A percentile compares a stretch with the other conserved stretches of the same genome.
Conservation (phyloP, 2,329 filamentous ascomycete species). For the Penicillium sp. region DNA sequence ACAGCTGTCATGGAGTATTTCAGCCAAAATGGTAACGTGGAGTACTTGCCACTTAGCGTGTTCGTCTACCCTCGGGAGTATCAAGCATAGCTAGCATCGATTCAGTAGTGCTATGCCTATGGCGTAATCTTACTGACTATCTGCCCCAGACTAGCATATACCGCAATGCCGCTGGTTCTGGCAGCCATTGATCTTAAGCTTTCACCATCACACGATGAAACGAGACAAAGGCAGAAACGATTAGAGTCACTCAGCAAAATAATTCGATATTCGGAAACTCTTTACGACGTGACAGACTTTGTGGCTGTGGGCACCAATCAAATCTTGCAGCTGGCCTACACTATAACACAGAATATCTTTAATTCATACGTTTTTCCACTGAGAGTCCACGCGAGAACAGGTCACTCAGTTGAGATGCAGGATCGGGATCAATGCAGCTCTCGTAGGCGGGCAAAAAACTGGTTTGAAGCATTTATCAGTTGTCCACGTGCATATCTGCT, state of each 20-base stretch:
- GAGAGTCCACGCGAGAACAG: background rate
- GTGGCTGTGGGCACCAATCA: constrained; percentile 30
- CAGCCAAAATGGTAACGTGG: constrained; percentile 49
- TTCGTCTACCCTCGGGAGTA: constrained; percentile 30
- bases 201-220: constrained; percentile 22
- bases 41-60: constrained; percentile 56
- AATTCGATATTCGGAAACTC: constrained; percentile 26
- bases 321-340: constrained; percentile 31
- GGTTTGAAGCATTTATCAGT: constrained; percentile 30
- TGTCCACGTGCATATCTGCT: constrained; percentile 32
- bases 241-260: constrained; percentile 27
- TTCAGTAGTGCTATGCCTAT: too few relatives aligned
- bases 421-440: background rate
- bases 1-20: constrained; percentile 55
- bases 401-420: background rate
- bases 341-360: constrained; percentile 29
- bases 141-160: constrained; percentile 33
- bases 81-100: background rate
- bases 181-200: constrained; percentile 35
- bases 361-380: constrained; percentile 11
- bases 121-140: too few relatives aligned
- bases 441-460: constrained; percentile 19
- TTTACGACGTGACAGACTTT: constrained; percentile 34
- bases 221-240: constrained; percentile 19
- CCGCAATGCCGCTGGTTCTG: constrained; percentile 32